Evolutionary conservation across 495 filamentous ascomycete genomes (phyloP), one percentile per base, ranked within the genome.

Genomic region (Halenospora varia): DNA sequence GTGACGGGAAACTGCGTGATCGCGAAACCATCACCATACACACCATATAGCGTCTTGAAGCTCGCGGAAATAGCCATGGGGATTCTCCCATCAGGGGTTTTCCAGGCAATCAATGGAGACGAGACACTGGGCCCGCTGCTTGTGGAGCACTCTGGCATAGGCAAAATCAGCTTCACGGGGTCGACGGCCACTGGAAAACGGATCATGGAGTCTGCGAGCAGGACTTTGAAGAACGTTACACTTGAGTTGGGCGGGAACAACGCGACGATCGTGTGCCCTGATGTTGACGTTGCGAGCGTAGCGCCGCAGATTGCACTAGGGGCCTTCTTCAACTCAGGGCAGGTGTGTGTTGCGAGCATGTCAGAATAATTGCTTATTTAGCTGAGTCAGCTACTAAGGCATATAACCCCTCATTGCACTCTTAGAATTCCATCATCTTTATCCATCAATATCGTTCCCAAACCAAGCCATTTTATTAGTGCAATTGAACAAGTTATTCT

Each of bases 271-370:
- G 85, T 97, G 70, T 96, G 96, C 75, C 77, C 91, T 64, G 92
- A 97, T 66, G 93, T 93, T 51, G 85, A 97, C 66, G 89, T 97
- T 62, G 90, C 96, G 64, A 86, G 94, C 67, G 90, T 93, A 57
- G 90, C 96, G 73, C 88, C 85, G 20, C 96, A 92, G 92, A 87
- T 90, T 72, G 96, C 96, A 85, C 93, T 92, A 55, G 93, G 92
- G 69, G 96, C 96, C 70, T 96, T 88, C 85, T 96, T 79, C 79
- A 97, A 97, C 82, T 90, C 96, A 76, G 92, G 92, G 67, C 93
- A 97, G 75, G 89, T 85, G 83, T 97, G 92, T 86, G 95, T 89
- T 66, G 92, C 92, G 59, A 92, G 92, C n/a, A n/a, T n/a, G n/a
- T n/a, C n/a, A n/a, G n/a, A n/a, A n/a, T n/a, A n/a, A n/a, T n/a